Evolutionary conservation across 2,329 filamentous ascomycete genomes (phyloP).

Genomic region (Aspergillus flavus): DNA sequence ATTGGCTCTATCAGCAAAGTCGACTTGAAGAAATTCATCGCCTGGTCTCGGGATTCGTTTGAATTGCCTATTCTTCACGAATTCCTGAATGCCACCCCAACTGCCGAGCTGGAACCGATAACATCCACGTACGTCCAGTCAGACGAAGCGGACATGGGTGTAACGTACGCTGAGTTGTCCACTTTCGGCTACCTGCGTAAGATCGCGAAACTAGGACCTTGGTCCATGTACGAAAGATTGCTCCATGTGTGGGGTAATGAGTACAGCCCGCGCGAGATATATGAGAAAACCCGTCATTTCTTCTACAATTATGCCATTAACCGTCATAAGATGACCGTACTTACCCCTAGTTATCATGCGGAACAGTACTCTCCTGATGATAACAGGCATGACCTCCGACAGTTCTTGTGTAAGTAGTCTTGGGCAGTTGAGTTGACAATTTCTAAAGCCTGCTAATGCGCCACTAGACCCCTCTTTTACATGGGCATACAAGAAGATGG

Average conservation of each 20-base stretch:
- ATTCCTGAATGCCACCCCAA: slow-evolving; percentile 66
- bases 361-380: slow-evolving; percentile 57
- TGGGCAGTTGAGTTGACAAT: not conserved
- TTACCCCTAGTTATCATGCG: slow-evolving; percentile 61
- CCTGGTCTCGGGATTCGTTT: slow-evolving; percentile 63
- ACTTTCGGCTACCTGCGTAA: slow-evolving; percentile 59
- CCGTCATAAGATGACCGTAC: slow-evolving; percentile 64
- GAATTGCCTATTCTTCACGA: slow-evolving; percentile 65
- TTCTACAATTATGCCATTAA: slow-evolving; percentile 61
- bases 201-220: slow-evolving; percentile 56
- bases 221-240: slow-evolving; percentile 57
- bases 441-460: not conserved
- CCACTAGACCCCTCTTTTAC: slow-evolving; percentile 41
- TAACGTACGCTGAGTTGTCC: slow-evolving; percentile 58
- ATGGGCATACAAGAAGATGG: slow-evolving; percentile 54
- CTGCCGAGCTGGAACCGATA: slow-evolving; percentile 68
- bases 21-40: slow-evolving; percentile 72
- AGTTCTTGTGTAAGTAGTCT: slow-evolving; percentile 52
- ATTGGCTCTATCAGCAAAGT: slow-evolving; percentile 61
- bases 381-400: slow-evolving; percentile 61
- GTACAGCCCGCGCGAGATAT: slow-evolving; percentile 46
- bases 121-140: slow-evolving; percentile 62
- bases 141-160: slow-evolving; percentile 60
- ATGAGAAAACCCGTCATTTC: slow-evolving; percentile 51
- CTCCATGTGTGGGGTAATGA: slow-evolving; percentile 53